Percentiles rank a stretch among this genome's conserved stretches.
These are phyloP conservation scores for Rheum nobile DNA, from an alignment of 148 eudicot species.

Conservation along the genomic window DNA sequence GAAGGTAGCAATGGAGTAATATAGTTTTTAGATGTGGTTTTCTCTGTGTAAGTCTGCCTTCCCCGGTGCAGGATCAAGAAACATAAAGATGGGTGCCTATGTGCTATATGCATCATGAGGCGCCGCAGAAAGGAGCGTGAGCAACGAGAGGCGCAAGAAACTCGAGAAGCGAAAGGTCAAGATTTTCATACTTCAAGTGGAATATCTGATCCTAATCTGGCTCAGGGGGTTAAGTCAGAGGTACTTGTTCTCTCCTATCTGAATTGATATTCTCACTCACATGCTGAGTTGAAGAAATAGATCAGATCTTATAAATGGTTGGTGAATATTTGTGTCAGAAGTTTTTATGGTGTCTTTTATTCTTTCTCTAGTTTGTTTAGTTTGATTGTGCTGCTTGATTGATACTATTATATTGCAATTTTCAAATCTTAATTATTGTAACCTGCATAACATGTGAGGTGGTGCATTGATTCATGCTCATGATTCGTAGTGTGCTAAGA, in stretches of 20 bases:
- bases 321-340: too few species aligned
- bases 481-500: not conserved
- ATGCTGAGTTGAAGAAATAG: not conserved
- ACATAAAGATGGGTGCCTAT: slow-evolving; percentile 91
- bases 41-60: not conserved
- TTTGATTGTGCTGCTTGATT: not conserved
- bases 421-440: not conserved
- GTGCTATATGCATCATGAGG: slow-evolving; percentile 98
- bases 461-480: not conserved
- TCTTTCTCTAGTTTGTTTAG: not conserved
- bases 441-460: not conserved
- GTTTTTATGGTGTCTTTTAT: not conserved
- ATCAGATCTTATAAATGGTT: not conserved
- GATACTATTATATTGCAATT: not conserved
- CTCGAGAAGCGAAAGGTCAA: slow-evolving; percentile 40
- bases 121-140: slow-evolving; percentile 87
- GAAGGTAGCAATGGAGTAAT: not conserved
- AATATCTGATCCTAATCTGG: slow-evolving; percentile 22
- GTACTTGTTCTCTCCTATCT: slow-evolving; percentile 20
- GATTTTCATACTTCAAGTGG: slow-evolving; percentile 32
- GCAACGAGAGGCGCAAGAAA: slow-evolving; percentile 59
- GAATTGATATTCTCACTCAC: not conserved
- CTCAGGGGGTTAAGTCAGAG: slow-evolving; percentile 49
- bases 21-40: not conserved
- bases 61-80: slow-evolving; percentile 47